Conservation (phyloP, 345 rosid genomes). For the Salix suchowensis region DNA sequence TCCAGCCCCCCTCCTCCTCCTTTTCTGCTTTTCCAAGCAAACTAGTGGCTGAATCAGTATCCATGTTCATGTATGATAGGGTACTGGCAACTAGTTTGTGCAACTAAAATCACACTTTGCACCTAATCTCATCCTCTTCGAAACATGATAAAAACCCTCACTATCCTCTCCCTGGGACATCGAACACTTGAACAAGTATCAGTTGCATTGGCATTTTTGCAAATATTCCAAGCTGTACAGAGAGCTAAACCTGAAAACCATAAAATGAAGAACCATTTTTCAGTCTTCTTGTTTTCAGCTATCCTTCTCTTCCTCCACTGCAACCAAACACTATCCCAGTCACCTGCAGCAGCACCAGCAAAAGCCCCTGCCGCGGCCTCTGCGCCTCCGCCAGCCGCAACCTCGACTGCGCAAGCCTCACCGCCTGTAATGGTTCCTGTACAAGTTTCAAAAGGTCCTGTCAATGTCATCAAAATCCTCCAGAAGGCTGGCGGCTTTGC, state of each 20-base stretch:
- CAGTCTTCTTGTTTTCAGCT: neutral
- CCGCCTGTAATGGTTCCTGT: neutral
- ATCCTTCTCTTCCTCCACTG: slow-evolving; percentile 2
- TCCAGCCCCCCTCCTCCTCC: too few relatives aligned
- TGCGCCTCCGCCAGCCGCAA: neutral
- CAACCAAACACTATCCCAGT: neutral
- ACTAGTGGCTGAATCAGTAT: too few relatives aligned
- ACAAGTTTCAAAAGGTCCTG: neutral
- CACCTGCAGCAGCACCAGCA: slow-evolving; percentile 5
- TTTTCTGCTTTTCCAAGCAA: too few relatives aligned
- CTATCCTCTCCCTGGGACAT: neutral
- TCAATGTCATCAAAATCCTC: neutral
- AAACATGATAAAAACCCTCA: neutral
- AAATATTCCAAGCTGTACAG: neutral
- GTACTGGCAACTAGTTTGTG: too few relatives aligned
- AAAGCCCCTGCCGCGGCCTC: slow-evolving; percentile 1
- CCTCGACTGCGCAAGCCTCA: neutral
- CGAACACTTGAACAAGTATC: neutral
- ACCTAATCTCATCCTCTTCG: neutral
- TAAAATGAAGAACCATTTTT: neutral
- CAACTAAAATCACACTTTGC: neutral
- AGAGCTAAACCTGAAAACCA: neutral
- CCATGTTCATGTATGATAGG: too few relatives aligned
- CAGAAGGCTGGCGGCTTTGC: neutral
- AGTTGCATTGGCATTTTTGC: neutral